Evolutionary conservation across 768 basidiomycete species (phyloP).

Genomic region (Boletus sensibilis): DNA sequence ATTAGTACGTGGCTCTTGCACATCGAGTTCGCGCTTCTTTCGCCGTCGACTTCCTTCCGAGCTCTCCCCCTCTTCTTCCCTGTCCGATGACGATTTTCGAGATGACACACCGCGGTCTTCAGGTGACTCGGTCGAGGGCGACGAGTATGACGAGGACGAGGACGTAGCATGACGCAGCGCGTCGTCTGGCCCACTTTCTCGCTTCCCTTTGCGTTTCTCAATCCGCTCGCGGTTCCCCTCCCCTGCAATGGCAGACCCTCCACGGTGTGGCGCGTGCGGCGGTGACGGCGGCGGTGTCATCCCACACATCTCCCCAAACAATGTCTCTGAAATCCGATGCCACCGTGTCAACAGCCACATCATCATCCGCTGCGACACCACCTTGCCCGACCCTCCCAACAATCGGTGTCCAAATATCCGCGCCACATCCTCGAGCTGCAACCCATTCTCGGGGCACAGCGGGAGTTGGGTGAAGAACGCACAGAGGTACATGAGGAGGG

Average conservation of each 20-base stretch:
- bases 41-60: constrained; percentile 17
- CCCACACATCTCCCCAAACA: constrained; percentile 29
- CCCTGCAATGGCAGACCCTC: background rate
- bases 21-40: constrained; percentile 21
- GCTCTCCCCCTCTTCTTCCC: constrained; percentile 9
- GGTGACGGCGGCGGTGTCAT: constrained; percentile 17
- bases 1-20: background rate
- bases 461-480: constrained; percentile 53
- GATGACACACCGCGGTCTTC: constrained; percentile 9
- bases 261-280: background rate
- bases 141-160: constrained; percentile 16
- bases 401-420: constrained; percentile 46
- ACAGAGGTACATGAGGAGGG: constrained; percentile 45
- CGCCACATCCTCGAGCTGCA: constrained; percentile 45
- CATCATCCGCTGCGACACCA: constrained; percentile 30
- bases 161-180: background rate
- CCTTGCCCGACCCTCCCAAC: constrained; percentile 34
- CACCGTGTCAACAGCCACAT: constrained; percentile 34
- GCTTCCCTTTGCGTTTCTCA: constrained; percentile 19
- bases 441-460: constrained; percentile 47
- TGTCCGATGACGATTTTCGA: constrained; percentile 10
- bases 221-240: constrained; percentile 2
- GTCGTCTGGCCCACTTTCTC: constrained; percentile 3
- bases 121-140: constrained; percentile 4
- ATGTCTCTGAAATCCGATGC: constrained; percentile 24